phyloP scores from a whole-genome alignment of 352 stramenopile species.

The Phytopythium boreale region DNA sequence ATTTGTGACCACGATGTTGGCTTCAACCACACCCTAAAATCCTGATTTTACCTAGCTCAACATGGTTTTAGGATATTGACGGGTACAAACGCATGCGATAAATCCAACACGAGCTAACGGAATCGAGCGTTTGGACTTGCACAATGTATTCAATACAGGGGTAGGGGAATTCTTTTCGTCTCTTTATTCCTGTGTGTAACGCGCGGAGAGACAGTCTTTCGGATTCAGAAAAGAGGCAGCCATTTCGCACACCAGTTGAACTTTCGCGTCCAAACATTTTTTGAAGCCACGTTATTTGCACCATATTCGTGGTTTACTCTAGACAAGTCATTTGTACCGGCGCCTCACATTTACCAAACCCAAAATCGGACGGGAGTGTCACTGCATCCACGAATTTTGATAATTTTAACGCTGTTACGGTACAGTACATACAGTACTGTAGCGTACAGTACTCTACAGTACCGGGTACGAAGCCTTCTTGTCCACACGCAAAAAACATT shows the following conservation, averaged over 20 bases:
- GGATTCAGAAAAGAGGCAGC: conserved; percentile 1
- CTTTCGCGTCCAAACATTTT: background rate
- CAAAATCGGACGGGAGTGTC: no score
- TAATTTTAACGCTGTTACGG: no score
- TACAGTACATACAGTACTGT: no score
- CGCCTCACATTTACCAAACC: no score
- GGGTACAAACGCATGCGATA: background rate
- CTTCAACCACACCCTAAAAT: background rate
- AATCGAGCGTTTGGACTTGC: background rate
- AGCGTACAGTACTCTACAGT: no score
- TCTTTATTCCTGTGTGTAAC: background rate
- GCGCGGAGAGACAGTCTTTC: background rate
- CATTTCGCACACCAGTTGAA: background rate
- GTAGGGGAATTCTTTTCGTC: background rate
- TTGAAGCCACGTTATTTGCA: background rate
- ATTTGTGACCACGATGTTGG: conserved; percentile 3
- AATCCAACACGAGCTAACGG: background rate
- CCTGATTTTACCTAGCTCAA: background rate
- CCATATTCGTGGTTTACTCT: no score
- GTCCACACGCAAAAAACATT: background rate
- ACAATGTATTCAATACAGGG: background rate
- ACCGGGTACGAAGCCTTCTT: background rate
- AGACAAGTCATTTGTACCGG: background rate
- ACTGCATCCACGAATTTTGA: background rate
- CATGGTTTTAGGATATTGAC: conserved; percentile 1